phyloP scores from a whole-genome alignment of 192 early-diverging fungal genomes.

The Entomortierella beljakovae region DNA sequence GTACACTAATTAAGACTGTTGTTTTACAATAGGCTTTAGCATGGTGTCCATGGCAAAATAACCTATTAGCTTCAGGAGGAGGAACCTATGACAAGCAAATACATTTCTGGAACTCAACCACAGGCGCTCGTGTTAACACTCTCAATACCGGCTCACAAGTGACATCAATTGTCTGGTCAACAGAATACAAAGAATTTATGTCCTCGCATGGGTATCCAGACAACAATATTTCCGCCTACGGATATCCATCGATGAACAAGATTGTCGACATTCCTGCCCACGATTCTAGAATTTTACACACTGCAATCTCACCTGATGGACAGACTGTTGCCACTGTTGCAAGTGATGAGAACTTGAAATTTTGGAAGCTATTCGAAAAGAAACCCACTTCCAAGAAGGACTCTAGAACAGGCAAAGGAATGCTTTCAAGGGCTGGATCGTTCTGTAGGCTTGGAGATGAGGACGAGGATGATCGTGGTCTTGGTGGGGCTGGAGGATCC shows the following conservation, averaged over 20 bases:
- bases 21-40: slow-evolving; percentile 76
- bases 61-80: slow-evolving; percentile 90
- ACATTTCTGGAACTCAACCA: slow-evolving; percentile 93
- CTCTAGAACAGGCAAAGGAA: slow-evolving; percentile 8
- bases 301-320: slow-evolving; percentile 91
- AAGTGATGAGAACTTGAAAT: slow-evolving; percentile 94
- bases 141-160: slow-evolving; percentile 91
- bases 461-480: slow-evolving; percentile 17
- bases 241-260: slow-evolving; percentile 78
- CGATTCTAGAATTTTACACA: slow-evolving; percentile 88
- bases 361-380: slow-evolving; percentile 92
- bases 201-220: slow-evolving; percentile 94
- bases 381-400: slow-evolving; percentile 19
- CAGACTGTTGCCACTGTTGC: slow-evolving; percentile 93
- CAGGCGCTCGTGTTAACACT: slow-evolving; percentile 66
- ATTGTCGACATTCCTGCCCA: slow-evolving; percentile 82
- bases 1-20: slow-evolving; percentile 46
- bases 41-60: slow-evolving; percentile 94
- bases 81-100: slow-evolving; percentile 91
- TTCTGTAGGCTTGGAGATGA: slow-evolving; percentile 19
- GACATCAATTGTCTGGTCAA: slow-evolving; percentile 92
- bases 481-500: background rate
- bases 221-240: slow-evolving; percentile 89
- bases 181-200: slow-evolving; percentile 85
- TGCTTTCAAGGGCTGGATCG: slow-evolving; percentile 12